These are phyloP conservation scores for Herpotrichia juniperi DNA, from an alignment of 2,329 filamentous ascomycete species.

Conservation along the genomic window DNA sequence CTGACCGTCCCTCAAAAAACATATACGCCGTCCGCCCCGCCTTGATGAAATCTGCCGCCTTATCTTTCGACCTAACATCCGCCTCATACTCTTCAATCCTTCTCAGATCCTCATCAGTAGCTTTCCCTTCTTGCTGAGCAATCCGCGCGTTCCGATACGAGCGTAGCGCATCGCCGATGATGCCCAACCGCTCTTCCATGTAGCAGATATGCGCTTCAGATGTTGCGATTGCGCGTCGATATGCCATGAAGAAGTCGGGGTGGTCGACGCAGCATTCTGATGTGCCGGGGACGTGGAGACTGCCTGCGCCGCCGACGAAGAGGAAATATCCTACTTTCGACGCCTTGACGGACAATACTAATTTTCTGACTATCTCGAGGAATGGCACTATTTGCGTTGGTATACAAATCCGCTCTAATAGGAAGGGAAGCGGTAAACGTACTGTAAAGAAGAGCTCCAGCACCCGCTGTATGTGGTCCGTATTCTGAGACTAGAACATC, in stretches of 20 bases:
- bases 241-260: constrained; percentile 42
- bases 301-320: constrained; percentile 43
- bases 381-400: constrained; percentile 32
- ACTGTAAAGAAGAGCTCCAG: constrained; percentile 38
- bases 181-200: constrained; percentile 42
- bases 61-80: constrained; percentile 26
- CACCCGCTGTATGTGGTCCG: constrained; percentile 39
- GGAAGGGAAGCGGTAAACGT: constrained; percentile 6
- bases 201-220: constrained; percentile 42
- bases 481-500: constrained; percentile 43
- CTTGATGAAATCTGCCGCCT: constrained; percentile 37
- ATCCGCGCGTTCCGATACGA: constrained; percentile 34
- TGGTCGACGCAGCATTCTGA: constrained; percentile 32
- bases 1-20: constrained; percentile 44
- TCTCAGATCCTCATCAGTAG: constrained; percentile 19
- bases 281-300: constrained; percentile 34
- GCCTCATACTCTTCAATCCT: constrained; percentile 31
- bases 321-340: constrained; percentile 38
- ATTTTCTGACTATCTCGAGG: constrained; percentile 40
- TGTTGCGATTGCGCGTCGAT: constrained; percentile 40
- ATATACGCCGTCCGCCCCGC: constrained; percentile 41
- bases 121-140: constrained; percentile 19
- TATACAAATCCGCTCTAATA: not conserved
- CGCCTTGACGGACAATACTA: constrained; percentile 38
- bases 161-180: constrained; percentile 32